Conservation (phyloP, 2,329 filamentous ascomycete genomes). For the Plectosphaerella sp. region DNA sequence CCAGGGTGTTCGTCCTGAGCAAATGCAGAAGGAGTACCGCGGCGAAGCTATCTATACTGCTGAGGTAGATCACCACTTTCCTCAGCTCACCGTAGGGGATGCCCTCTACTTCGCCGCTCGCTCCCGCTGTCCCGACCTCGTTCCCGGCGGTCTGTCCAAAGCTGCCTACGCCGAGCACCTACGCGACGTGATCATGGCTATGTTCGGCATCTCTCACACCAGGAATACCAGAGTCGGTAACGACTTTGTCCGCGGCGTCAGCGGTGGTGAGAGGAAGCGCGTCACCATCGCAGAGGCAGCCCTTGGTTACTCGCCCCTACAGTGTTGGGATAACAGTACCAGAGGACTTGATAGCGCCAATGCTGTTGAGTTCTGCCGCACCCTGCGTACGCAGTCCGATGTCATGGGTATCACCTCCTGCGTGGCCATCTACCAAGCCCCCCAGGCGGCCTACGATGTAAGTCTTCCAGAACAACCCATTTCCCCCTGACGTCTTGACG, state of each 20-base stretch:
- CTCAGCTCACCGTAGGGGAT: constrained; percentile 54
- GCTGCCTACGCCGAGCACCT: constrained; percentile 39
- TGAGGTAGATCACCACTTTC: constrained; percentile 53
- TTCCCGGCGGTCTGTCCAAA: constrained; percentile 38
- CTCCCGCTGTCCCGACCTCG: constrained; percentile 41
- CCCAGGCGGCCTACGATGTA: constrained; percentile 51
- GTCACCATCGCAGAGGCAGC: constrained; percentile 30
- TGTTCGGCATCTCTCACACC: constrained; percentile 51
- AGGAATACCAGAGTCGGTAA: constrained; percentile 49
- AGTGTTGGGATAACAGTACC: constrained; percentile 42
- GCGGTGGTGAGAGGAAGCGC: constrained; percentile 45
- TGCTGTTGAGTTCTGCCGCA: constrained; percentile 15
- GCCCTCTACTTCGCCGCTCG: constrained; percentile 59
- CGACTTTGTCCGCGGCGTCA: constrained; percentile 49
- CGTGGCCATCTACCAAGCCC: constrained; percentile 54
- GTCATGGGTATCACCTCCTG: constrained; percentile 17
- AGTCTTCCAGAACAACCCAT: background rate
- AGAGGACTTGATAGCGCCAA: constrained; percentile 32
- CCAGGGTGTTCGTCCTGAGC: constrained; percentile 7
- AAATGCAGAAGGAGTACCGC: constrained; percentile 20
- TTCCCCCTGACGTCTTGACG: too few species aligned
- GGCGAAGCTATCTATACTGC: constrained; percentile 43
- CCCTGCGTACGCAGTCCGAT: constrained; percentile 18
- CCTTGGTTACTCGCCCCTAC: constrained; percentile 19
- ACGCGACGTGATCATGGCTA: constrained; percentile 49